phyloP scores from a whole-genome alignment of 2,329 filamentous ascomycete species.

The Orbilia javanica region DNA sequence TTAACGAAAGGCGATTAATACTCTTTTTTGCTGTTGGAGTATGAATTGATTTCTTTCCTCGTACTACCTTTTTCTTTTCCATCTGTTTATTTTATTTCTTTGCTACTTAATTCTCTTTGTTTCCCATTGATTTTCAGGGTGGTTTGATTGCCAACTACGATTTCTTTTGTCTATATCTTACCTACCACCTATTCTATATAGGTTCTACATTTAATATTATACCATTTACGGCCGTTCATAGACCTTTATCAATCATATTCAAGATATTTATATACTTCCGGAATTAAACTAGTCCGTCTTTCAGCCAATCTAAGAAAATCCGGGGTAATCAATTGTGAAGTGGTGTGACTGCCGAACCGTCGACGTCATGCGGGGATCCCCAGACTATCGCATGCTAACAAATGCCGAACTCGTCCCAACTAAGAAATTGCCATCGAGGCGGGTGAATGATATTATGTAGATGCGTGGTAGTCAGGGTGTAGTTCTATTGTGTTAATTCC shows the following conservation, averaged over 20 bases:
- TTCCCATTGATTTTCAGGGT: neutral
- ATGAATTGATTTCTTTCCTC: neutral
- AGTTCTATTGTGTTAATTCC: neutral
- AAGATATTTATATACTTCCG: no score
- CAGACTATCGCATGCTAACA: neutral
- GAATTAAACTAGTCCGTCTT: no score
- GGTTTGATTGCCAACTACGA: neutral
- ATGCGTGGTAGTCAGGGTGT: no score
- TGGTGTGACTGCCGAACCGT: neutral
- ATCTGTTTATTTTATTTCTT: neutral
- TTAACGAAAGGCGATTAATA: neutral
- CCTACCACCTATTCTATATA: neutral
- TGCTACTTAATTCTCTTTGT: neutral
- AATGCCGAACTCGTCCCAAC: neutral
- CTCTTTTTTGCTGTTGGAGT: neutral
- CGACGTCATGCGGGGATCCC: slow-evolving; percentile 21
- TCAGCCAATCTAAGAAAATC: no score
- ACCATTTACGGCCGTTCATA: neutral
- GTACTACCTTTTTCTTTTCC: neutral
- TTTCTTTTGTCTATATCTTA: neutral
- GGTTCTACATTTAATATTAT: neutral
- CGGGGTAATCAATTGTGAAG: neutral
- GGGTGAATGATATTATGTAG: neutral
- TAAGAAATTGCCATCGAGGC: neutral
- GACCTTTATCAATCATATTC: no score